These are phyloP conservation scores for Aeschynomene evenia DNA, from an alignment of 306 rosid species.

Conservation along the genomic window DNA sequence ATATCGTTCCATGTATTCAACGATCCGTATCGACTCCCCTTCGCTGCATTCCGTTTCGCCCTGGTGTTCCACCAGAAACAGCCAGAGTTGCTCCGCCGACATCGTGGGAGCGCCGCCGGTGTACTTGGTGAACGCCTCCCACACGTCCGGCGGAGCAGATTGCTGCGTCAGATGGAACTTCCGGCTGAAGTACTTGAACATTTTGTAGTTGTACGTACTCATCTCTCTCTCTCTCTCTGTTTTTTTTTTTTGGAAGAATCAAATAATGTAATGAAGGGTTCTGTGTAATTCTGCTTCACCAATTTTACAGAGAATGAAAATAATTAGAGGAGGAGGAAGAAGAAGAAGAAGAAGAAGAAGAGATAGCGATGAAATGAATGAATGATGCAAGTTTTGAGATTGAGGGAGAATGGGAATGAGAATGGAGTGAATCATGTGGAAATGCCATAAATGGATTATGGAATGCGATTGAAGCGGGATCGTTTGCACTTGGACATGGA, in stretches of 20 bases:
- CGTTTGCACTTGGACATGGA: background rate
- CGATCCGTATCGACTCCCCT: conserved; percentile 39
- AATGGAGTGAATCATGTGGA: background rate
- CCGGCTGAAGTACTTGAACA: conserved; percentile 64
- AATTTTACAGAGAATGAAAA: background rate
- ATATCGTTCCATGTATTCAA: conserved; percentile 33
- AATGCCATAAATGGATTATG: background rate
- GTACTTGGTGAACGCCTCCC: conserved; percentile 44
- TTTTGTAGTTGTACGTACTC: conserved; percentile 48
- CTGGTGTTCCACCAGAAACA: conserved; percentile 57
- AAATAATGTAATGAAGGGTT: background rate
- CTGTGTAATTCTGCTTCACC: background rate
- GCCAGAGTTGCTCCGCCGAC: conserved; percentile 55
- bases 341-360: background rate
- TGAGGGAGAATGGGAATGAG: background rate
- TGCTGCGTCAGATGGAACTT: conserved; percentile 48
- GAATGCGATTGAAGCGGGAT: conserved; percentile 20
- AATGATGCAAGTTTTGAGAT: conserved; percentile 6
- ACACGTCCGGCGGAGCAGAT: conserved; percentile 62
- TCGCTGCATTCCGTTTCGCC: conserved; percentile 39
- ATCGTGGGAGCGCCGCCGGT: conserved; percentile 38
- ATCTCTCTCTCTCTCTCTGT: no score
- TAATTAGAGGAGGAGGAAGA: background rate
- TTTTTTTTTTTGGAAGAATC: no score
- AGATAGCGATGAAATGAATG: conserved; percentile 6